Conservation (phyloP, 1,284 basidiomycete species). For the Cystobasidium sp. region DNA sequence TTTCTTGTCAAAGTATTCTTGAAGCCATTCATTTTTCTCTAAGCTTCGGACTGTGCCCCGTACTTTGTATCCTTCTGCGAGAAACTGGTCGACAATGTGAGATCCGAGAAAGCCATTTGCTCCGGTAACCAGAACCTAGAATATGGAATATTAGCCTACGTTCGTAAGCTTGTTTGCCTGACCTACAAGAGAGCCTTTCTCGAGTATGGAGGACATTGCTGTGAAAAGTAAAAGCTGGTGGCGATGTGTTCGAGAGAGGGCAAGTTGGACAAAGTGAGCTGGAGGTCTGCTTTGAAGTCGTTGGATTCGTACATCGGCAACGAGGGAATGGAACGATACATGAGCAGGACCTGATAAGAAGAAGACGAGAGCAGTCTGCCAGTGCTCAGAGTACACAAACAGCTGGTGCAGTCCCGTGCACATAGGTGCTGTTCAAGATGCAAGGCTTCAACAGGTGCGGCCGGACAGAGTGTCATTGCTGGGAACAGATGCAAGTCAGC, state of each 20-base stretch:
- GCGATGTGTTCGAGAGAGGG: neutral
- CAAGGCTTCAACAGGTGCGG: constrained; percentile 43
- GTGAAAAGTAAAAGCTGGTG: no score
- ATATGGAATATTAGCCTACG: neutral
- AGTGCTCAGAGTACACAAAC: no score
- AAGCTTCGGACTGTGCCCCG: constrained; percentile 42
- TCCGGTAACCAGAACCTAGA: constrained; percentile 34
- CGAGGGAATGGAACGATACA: no score
- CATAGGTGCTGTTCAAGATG: constrained; percentile 4
- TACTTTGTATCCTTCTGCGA: constrained; percentile 37
- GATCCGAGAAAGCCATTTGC: constrained; percentile 43
- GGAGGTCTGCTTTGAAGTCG: neutral
- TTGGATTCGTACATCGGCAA: no score
- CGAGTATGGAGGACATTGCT: neutral
- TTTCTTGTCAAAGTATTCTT: constrained; percentile 36
- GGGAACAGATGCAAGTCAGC: neutral
- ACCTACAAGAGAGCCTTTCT: constrained; percentile 16
- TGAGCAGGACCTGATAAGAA: no score
- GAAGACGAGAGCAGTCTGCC: no score
- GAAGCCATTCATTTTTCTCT: constrained; percentile 33
- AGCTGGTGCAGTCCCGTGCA: no score
- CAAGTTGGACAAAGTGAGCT: neutral
- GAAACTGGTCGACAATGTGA: constrained; percentile 42
- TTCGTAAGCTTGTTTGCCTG: neutral
- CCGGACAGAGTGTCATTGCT: neutral